Conservation (phyloP, 2,329 filamentous ascomycete species). For the Huntiella omanensis region DNA sequence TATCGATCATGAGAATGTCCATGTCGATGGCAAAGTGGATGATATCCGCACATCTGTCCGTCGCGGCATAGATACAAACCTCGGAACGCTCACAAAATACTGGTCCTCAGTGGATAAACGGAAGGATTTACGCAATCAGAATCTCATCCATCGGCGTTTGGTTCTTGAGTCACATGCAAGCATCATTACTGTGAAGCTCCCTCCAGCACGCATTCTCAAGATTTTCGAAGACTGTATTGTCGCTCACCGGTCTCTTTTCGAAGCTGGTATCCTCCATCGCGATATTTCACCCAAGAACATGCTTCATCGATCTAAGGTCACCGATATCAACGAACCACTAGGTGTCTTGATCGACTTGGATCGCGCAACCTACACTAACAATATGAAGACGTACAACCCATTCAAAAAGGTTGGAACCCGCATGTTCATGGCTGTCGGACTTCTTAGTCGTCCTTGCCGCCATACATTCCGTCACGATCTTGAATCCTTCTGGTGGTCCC, state of each 20-base stretch:
- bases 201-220: not conserved
- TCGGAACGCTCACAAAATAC: too few species aligned
- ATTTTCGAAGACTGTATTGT: not conserved
- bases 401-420: not conserved
- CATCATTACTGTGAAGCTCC: not conserved
- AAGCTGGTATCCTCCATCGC: not conserved
- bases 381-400: too few species aligned
- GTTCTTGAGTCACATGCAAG: not conserved
- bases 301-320: too few species aligned
- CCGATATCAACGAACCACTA: not conserved
- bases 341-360: not conserved
- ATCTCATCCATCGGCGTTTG: not conserved
- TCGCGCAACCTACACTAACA: not conserved
- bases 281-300: not conserved
- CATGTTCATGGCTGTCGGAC: not conserved
- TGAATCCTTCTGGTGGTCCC: not conserved
- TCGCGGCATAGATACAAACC: not conserved
- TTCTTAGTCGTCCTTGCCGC: not conserved
- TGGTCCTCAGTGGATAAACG: not conserved
- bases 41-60: not conserved
- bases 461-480: not conserved
- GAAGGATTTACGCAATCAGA: not conserved
- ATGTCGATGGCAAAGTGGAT: not conserved
- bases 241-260: not conserved
- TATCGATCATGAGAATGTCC: not conserved